phyloP scores from a whole-genome alignment of 345 rosid species.

The Ceriops zippeliana region DNA sequence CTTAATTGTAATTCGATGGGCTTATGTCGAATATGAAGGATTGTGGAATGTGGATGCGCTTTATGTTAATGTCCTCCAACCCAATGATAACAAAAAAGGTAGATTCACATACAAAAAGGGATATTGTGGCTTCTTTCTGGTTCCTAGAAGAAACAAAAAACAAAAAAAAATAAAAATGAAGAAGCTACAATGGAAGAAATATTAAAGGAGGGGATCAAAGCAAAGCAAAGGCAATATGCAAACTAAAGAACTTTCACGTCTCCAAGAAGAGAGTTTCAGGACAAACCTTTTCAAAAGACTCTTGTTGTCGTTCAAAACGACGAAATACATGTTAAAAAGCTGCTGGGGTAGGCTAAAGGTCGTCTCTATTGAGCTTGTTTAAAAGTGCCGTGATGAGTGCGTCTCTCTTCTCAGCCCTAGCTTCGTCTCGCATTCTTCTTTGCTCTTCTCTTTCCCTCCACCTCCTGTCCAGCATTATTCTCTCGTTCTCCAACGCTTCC shows the following conservation, averaged over 20 bases:
- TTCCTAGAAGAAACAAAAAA: no score
- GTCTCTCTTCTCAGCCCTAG: slow-evolving; percentile 93
- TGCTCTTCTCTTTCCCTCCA: slow-evolving; percentile 96
- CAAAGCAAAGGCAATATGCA: no score
- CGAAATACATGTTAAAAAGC: slow-evolving; percentile 3
- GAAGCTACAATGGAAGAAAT: no score
- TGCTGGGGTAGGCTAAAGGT: slow-evolving; percentile 15
- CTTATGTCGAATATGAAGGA: no score
- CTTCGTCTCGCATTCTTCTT: slow-evolving; percentile 78
- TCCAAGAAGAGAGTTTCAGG: slow-evolving; percentile 9
- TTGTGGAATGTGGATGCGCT: no score
- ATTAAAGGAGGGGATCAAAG: no score
- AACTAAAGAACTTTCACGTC: not conserved
- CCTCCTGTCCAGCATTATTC: slow-evolving; percentile 70
- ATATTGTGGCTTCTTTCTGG: no score
- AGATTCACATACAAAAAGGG: no score
- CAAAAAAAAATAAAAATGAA: no score
- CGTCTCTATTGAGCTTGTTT: slow-evolving; percentile 64
- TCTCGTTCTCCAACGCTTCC: slow-evolving; percentile 83
- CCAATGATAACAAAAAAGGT: no score
- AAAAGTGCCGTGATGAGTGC: slow-evolving; percentile 70
- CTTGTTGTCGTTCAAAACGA: slow-evolving; percentile 16
- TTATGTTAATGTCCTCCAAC: no score
- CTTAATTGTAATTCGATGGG: no score
- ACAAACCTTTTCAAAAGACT: slow-evolving; percentile 27